Evolutionary conservation across 345 rosid genomes (phyloP).

Genomic region (Brassica juncea): DNA sequence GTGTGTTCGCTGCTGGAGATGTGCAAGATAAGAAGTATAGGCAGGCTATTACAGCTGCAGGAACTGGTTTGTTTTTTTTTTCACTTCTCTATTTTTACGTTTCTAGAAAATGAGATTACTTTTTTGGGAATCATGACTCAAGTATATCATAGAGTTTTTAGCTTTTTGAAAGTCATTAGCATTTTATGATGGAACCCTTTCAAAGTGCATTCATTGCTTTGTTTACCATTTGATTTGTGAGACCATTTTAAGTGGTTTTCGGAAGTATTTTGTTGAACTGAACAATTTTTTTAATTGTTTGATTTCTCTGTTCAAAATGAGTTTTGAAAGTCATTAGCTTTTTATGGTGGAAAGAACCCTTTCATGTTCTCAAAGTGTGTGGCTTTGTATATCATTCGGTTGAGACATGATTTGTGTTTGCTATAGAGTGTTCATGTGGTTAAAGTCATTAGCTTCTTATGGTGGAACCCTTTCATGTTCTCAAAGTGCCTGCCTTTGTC

Average conservation of each 20-base stretch:
- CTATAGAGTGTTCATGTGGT: neutral
- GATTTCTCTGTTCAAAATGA: neutral
- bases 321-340: constrained; percentile 8
- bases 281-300: neutral
- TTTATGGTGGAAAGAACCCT: neutral
- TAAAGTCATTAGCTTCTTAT: constrained; percentile 5
- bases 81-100: neutral
- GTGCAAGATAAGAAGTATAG: constrained; percentile 99
- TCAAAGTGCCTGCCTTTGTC: neutral
- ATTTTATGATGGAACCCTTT: neutral
- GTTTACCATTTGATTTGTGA: neutral
- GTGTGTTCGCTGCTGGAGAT: constrained; percentile 97
- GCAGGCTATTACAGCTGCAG: constrained; percentile 97
- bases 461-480: neutral
- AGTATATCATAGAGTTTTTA: neutral
- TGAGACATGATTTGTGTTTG: constrained; percentile 15
- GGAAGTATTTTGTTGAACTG: neutral
- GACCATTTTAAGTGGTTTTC: neutral
- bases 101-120: neutral
- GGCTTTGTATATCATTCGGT: neutral
- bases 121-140: neutral
- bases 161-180: neutral
- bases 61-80: constrained; percentile 58
- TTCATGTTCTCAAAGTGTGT: neutral
- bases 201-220: neutral